Evolutionary conservation across 2,329 filamentous ascomycete species (phyloP).

Genomic region (Mollisia scopiformis): DNA sequence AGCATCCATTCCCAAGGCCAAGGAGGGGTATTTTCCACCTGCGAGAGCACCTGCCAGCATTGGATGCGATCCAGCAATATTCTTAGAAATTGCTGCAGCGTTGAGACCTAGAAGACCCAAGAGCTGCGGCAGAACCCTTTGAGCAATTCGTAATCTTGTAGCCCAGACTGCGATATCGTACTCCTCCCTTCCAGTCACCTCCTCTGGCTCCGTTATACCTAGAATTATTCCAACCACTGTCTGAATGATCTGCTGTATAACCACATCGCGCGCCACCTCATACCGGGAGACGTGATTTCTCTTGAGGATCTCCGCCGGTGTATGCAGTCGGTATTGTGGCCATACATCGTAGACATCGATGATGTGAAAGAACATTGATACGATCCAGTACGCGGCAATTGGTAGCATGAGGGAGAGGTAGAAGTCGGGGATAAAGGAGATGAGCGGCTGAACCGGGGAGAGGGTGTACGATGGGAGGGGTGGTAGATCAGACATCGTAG

Average conservation of each 20-base stretch:
- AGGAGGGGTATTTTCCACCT: conserved; percentile 79
- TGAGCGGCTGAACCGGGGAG: conserved; percentile 68
- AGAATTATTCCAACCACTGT: conserved; percentile 70
- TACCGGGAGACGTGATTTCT: conserved; percentile 87
- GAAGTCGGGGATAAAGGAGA: conserved; percentile 81
- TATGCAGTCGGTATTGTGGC: conserved; percentile 91
- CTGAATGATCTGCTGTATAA: conserved; percentile 91
- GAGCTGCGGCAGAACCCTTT: conserved; percentile 74
- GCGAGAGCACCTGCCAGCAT: conserved; percentile 74
- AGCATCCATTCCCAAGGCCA: conserved; percentile 61
- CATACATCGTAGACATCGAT: conserved; percentile 87
- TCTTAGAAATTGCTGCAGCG: conserved; percentile 74
- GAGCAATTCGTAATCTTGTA: conserved; percentile 75
- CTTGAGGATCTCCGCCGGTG: conserved; percentile 85
- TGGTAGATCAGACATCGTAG: conserved; percentile 66
- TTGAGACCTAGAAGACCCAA: conserved; percentile 77
- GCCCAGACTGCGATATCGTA: conserved; percentile 93
- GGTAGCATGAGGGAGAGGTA: conserved; percentile 77
- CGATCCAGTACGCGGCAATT: conserved; percentile 83
- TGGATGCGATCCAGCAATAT: conserved; percentile 70
- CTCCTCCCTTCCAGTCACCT: conserved; percentile 76
- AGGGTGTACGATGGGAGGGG: conserved; percentile 84
- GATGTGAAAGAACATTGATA: conserved; percentile 80
- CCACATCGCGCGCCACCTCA: conserved; percentile 87
- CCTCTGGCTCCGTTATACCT: conserved; percentile 71